Evolutionary conservation across 225 moss, liverwort and hornwort genomes (phyloP).

Genomic region (Physcomitrium patens): DNA sequence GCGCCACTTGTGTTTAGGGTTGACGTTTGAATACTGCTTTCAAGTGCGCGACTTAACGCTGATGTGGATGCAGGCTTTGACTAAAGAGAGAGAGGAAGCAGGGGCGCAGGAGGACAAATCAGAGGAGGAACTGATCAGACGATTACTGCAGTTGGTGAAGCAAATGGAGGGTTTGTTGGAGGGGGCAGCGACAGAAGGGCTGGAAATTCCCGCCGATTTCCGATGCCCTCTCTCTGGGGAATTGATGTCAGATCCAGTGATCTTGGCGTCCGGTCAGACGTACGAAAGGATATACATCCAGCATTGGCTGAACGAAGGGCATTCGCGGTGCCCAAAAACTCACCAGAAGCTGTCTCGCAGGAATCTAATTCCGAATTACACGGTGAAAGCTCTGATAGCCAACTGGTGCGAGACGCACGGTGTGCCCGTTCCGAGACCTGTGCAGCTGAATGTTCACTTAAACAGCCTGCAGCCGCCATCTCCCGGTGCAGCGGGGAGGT

Average conservation of each 20-base stretch:
- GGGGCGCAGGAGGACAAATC: slow-evolving; percentile 40
- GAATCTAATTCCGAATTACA: slow-evolving; percentile 93
- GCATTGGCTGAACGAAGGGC: slow-evolving; percentile 88
- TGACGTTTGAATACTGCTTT: background rate
- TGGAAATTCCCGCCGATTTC: slow-evolving; percentile 91
- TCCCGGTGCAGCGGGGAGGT: slow-evolving; percentile 27
- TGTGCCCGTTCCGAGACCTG: slow-evolving; percentile 75
- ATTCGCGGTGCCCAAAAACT: slow-evolving; percentile 83
- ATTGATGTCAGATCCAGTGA: slow-evolving; percentile 98
- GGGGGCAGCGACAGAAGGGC: slow-evolving; percentile 46
- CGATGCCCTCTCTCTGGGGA: slow-evolving; percentile 95
- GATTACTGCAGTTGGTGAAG: slow-evolving; percentile 51
- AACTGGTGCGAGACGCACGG: slow-evolving; percentile 96
- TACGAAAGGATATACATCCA: slow-evolving; percentile 90
- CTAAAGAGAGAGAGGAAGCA: slow-evolving; percentile 43
- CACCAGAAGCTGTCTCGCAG: slow-evolving; percentile 80
- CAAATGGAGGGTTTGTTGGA: slow-evolving; percentile 50
- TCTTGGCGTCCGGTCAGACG: slow-evolving; percentile 93
- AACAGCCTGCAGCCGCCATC: slow-evolving; percentile 45
- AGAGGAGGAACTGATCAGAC: slow-evolving; percentile 51
- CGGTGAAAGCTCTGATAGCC: slow-evolving; percentile 94
- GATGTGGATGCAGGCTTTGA: slow-evolving; percentile 41
- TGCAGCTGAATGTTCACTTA: slow-evolving; percentile 55
- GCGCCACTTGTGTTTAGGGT: background rate
- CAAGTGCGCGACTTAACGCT: slow-evolving; percentile 10